Base-by-base conservation (phyloP, 208 protist species). In the Trypanosoma congolense region DNA sequence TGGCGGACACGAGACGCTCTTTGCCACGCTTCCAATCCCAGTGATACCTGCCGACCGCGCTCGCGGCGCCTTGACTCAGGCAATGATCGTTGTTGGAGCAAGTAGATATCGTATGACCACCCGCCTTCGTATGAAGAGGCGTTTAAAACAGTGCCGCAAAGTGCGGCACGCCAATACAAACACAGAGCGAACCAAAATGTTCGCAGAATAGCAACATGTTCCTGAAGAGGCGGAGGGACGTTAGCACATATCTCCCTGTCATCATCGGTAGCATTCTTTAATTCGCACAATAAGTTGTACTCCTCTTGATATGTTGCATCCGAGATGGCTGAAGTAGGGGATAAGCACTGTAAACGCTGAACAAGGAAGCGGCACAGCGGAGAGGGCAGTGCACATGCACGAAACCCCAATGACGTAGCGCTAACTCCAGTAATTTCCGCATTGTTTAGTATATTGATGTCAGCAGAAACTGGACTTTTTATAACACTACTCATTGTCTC, bases 71-170 rank as follows among this genome's bases (percentile, higher is more conserved):
- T 30, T 21, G 62, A 63, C 12, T 61, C 61, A 8, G 80, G 77
- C 6, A 86, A 60, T 4, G 70, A 70, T 6, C 65, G 62, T 5
- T 65, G 48, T 14, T 68, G 51, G 14, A 75, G 73, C 9, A 77
- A 65, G 31, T 92, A 92, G 10, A 76, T 71, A 22, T 49, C 55
- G 26, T 73, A 77, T 14, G 64, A 76, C 65, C 66, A 88, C 5
- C 77, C 77, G 0, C 30, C 22, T 24, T 55, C 46, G 21, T 35
- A 2, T 18, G 31, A 35, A 26, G 30, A n/a, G 8, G 19, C 40
- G 35, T 1, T 35, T 38, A 9, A 24, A 9, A 46, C 36, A 24
- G 22, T 29, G 1, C 56, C 46, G 1, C 25, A 19, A 33, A 62
- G 36, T 45, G 56, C 30, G 12, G 21, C 41, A 1, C 8, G 24